phyloP scores from a whole-genome alignment of 768 basidiomycete species.

The Suillus decipiens region DNA sequence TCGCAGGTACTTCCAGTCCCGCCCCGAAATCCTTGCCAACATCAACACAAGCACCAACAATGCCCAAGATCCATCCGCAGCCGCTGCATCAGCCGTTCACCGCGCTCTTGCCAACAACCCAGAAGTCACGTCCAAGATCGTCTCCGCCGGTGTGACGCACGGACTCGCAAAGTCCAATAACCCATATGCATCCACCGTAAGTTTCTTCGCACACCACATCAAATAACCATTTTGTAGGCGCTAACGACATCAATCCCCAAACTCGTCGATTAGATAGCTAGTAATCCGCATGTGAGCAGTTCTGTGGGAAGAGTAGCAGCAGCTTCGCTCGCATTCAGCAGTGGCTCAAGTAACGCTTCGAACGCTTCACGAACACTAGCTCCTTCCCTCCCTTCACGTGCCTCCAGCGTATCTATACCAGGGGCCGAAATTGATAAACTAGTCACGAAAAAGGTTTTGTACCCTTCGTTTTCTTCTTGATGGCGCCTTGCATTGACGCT shows the following conservation, averaged over 20 bases:
- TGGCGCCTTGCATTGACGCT: not conserved
- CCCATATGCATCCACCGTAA: constrained; percentile 39
- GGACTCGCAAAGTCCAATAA: constrained; percentile 36
- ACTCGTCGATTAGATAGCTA: constrained; percentile 26
- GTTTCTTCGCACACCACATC: constrained; percentile 18
- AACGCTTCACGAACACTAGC: not conserved
- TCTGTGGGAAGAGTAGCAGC: constrained; percentile 60
- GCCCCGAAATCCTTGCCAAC: constrained; percentile 61
- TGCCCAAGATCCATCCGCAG: constrained; percentile 19
- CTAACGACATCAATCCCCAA: not conserved
- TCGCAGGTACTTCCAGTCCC: constrained; percentile 69
- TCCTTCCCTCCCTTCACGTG: constrained; percentile 20
- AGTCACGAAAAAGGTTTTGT: constrained; percentile 28
- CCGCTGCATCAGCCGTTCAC: constrained; percentile 45
- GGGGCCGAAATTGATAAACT: constrained; percentile 29
- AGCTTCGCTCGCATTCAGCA: constrained; percentile 47
- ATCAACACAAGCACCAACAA: not conserved
- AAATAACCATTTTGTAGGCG: not conserved
- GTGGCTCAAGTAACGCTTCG: not conserved
- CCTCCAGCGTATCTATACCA: constrained; percentile 25
- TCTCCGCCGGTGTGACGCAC: constrained; percentile 45
- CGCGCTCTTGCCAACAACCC: constrained; percentile 46
- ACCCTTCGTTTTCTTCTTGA: constrained; percentile 21
- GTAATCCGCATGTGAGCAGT: constrained; percentile 41
- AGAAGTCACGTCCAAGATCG: constrained; percentile 40